A percentile compares a stretch with the other conserved stretches of the same genome.
phyloP scores from a whole-genome alignment of 192 early-diverging fungal species.

The Phycomyces blakesleeanus region DNA sequence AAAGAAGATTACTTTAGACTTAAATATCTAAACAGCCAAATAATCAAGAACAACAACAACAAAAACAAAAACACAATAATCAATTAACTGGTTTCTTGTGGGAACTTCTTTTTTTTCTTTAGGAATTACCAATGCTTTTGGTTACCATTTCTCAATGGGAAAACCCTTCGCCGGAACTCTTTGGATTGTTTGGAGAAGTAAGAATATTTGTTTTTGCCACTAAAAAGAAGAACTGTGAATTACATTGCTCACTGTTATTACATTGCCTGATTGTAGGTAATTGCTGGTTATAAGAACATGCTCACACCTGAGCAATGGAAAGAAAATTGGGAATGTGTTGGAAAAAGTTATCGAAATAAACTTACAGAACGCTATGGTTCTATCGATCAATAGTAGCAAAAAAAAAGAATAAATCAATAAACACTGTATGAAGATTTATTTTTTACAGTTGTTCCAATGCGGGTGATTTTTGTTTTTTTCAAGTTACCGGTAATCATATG shows the following conservation, averaged over 20 bases:
- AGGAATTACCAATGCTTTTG: constrained; percentile 4
- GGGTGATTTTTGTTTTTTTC: too few relatives aligned
- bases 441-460: too few relatives aligned
- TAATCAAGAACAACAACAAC: too few relatives aligned
- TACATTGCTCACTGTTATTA: background rate
- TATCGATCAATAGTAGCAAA: background rate
- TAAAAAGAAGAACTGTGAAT: constrained; percentile 56
- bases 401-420: too few relatives aligned
- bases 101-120: background rate
- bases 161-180: constrained; percentile 2
- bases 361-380: constrained; percentile 45
- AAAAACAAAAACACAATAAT: too few relatives aligned
- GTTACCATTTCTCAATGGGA: constrained; percentile 15
- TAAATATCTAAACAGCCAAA: too few relatives aligned
- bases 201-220: constrained; percentile 61
- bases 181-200: constrained; percentile 13
- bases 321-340: constrained; percentile 35
- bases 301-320: constrained; percentile 53
- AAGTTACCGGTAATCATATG: too few relatives aligned
- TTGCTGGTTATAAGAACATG: constrained; percentile 58
- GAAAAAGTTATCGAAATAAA: constrained; percentile 38
- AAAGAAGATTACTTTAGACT: too few relatives aligned
- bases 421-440: too few relatives aligned
- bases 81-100: background rate
- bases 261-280: constrained; percentile 33